Evolutionary conservation across 257 asterid species (phyloP).

Genomic region (Echites panduratus): DNA sequence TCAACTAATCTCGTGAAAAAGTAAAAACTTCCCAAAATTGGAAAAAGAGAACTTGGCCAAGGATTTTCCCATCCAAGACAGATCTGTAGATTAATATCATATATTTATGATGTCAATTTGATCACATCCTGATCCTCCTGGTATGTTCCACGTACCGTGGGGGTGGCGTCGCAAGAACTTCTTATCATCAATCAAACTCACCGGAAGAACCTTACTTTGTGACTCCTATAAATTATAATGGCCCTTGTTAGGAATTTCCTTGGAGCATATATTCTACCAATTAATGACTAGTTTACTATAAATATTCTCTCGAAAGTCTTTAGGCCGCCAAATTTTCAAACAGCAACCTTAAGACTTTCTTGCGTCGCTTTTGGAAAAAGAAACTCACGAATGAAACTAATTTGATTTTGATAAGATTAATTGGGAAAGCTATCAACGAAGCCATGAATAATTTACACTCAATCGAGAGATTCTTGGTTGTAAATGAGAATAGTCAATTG

Average conservation of each 20-base stretch:
- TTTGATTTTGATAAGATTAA: background rate
- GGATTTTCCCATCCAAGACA: background rate
- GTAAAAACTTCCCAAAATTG: background rate
- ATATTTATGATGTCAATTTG: background rate
- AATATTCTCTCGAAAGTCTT: conserved; percentile 8
- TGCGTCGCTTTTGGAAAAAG: background rate
- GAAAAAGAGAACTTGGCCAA: background rate
- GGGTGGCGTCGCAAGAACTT: no score
- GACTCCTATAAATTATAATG: background rate
- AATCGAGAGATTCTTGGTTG: conserved; percentile 25
- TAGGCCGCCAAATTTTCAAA: conserved; percentile 13
- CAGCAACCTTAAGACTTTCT: background rate
- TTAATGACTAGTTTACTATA: background rate
- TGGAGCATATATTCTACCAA: background rate
- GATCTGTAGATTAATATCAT: background rate
- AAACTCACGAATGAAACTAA: background rate
- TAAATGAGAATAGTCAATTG: conserved; percentile 24
- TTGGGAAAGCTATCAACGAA: background rate
- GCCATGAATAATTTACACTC: background rate
- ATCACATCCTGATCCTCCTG: background rate
- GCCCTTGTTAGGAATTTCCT: background rate
- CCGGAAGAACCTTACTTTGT: background rate
- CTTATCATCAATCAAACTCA: background rate
- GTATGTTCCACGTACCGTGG: no score
- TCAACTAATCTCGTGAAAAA: background rate